Base-by-base conservation (phyloP, 352 stramenopile genomes). In the Thalassiosira allenii region DNA sequence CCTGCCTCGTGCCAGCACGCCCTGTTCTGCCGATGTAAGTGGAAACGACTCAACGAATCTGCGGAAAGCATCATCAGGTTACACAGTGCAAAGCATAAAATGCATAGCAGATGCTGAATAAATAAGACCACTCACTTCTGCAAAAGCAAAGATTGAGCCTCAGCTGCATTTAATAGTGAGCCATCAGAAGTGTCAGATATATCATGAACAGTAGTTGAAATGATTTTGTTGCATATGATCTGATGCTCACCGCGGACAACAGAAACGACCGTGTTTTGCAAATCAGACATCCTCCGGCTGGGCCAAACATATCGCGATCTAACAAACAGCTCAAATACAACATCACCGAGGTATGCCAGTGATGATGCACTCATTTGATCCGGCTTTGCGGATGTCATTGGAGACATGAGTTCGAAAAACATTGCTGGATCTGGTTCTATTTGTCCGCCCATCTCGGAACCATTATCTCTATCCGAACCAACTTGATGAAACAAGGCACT, bases 241-340 rank as follows among this genome's bases (percentile, higher is more conserved):
- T n/a, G 27, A 44, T 33, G 79, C 88, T 68, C 81, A 92, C 86
- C 89, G 81, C 87, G 64, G 2, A 94, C 89, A 66, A 86, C 23
- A 25, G 43, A 68, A 37, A 93, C 88, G 32, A 92, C 86, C 41
- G 73, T 77, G 47, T 81, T 83, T 64, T 94, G 87, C 34, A 94
- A 71, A 56, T 93, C 73, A 25, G 81, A 84, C 44, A 88, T 93
- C 76, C 77, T 63, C 77, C 86, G 75, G 12, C 67, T 70, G 12
- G 89, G 89, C 87, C 88, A 94, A 27, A 94, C 81, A 85, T 89
- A 81, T 62, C 78, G 52, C 41, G 83, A 91, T 80, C 89, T 71
- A 51, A 94, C 67, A 64, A 91, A 91, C 30, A 94, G 63, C 53
- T 93, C 87, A 67, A 86, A 94, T n/a, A 93, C 77, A 37, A 86